These are phyloP conservation scores for Microthlaspi erraticum DNA, from an alignment of 345 rosid species.

Conservation along the genomic window DNA sequence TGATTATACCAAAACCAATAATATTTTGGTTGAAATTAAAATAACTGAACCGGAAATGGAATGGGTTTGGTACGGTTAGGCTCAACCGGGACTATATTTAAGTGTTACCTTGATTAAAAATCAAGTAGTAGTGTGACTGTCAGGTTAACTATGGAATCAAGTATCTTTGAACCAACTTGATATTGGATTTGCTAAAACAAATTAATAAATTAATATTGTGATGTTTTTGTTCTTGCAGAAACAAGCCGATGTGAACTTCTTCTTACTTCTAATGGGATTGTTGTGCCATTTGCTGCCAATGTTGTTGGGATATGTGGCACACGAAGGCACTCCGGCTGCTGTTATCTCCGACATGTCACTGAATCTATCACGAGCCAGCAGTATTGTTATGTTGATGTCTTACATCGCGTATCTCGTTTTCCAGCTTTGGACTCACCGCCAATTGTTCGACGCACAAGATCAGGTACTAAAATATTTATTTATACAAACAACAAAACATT, in stretches of 20 bases:
- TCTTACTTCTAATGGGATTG: slow-evolving; percentile 74
- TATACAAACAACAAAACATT: neutral
- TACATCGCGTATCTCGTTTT: slow-evolving; percentile 80
- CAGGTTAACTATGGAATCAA: neutral
- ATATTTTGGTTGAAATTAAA: neutral
- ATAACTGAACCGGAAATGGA: slow-evolving; percentile 2
- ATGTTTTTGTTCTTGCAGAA: slow-evolving; percentile 54
- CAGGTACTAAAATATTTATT: slow-evolving; percentile 17
- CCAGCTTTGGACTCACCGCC: slow-evolving; percentile 85
- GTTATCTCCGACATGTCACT: slow-evolving; percentile 47
- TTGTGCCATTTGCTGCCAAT: slow-evolving; percentile 82
- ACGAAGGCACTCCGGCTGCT: slow-evolving; percentile 31
- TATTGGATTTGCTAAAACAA: neutral
- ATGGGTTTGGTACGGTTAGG: neutral
- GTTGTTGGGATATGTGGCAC: slow-evolving; percentile 59
- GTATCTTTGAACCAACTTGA: too few relatives aligned
- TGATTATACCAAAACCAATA: neutral
- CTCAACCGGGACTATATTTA: slow-evolving; percentile 2
- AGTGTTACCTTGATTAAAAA: neutral
- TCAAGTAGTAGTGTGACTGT: slow-evolving; percentile 6
- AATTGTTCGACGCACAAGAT: slow-evolving; percentile 44
- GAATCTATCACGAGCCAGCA: slow-evolving; percentile 76
- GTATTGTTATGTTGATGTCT: slow-evolving; percentile 75
- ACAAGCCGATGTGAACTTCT: slow-evolving; percentile 91
- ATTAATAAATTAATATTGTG: neutral